Percentiles rank a stretch among this genome's conserved stretches.
Evolutionary conservation across 2,329 filamentous ascomycete species (phyloP).

Genomic region (Pseudocercospora fijiensis): DNA sequence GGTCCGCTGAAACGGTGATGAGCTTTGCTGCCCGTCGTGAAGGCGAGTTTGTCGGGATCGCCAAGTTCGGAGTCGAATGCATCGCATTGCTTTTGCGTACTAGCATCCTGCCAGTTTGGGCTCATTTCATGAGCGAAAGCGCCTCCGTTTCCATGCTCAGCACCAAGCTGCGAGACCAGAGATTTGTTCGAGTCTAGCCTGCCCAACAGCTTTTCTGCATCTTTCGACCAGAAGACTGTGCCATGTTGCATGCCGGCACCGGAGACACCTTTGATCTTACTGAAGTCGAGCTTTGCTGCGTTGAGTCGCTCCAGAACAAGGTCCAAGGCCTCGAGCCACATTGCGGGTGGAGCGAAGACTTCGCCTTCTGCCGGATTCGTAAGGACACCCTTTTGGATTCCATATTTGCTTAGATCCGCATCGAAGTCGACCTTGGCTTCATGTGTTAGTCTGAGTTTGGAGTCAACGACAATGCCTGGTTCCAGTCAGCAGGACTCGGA

Average conservation of each 20-base stretch:
- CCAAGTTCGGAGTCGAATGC: slow-evolving; percentile 75
- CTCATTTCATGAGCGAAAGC: slow-evolving; percentile 83
- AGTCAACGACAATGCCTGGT: slow-evolving; percentile 76
- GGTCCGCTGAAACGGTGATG: slow-evolving; percentile 99
- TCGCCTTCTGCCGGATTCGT: slow-evolving; percentile 79
- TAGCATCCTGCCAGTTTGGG: slow-evolving; percentile 98
- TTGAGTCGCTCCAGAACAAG: slow-evolving; percentile 74
- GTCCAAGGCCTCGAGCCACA: slow-evolving; percentile 93
- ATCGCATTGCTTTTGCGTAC: slow-evolving; percentile 89
- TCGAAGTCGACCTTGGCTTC: slow-evolving; percentile 96
- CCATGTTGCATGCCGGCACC: slow-evolving; percentile 97
- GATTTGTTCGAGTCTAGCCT: slow-evolving; percentile 59
- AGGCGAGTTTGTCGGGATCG: slow-evolving; percentile 65
- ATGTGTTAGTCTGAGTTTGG: slow-evolving; percentile 74
- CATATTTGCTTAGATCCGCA: slow-evolving; percentile 68
- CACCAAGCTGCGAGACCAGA: slow-evolving; percentile 69
- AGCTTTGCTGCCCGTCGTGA: slow-evolving; percentile 83
- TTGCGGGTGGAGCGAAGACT: slow-evolving; percentile 86
- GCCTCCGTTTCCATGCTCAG: slow-evolving; percentile 41
- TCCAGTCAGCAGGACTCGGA: slow-evolving; percentile 2
- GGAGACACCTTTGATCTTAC: slow-evolving; percentile 74
- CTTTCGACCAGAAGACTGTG: slow-evolving; percentile 84
- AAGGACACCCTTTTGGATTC: slow-evolving; percentile 82
- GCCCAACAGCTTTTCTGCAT: slow-evolving; percentile 65
- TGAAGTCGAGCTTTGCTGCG: slow-evolving; percentile 68